Percentiles rank a stretch among this genome's conserved stretches.
phyloP scores from a whole-genome alignment of 305 asterid genomes.

The Solanum hybrid region DNA sequence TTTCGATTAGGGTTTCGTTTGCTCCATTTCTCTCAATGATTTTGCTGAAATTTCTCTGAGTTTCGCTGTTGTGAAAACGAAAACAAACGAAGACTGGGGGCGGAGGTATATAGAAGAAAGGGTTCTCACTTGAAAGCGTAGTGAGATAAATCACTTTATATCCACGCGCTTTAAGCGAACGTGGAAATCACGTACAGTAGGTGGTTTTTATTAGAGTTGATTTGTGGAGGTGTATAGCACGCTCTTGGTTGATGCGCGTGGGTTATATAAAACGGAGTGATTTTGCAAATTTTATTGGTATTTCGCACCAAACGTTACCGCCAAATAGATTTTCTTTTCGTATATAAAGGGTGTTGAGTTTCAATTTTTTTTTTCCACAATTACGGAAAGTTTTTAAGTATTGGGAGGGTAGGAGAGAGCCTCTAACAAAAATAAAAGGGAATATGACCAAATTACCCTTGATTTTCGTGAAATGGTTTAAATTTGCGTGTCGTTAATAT shows the following conservation, averaged over 20 bases:
- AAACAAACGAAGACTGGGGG: slow-evolving; percentile 25
- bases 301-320: slow-evolving; percentile 72
- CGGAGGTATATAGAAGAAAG: slow-evolving; percentile 48
- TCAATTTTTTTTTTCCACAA: background rate
- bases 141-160: background rate
- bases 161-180: slow-evolving; percentile 22
- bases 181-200: slow-evolving; percentile 1
- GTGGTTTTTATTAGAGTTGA: slow-evolving; percentile 4
- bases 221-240: background rate
- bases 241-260: slow-evolving; percentile 17
- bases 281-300: slow-evolving; percentile 24
- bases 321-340: slow-evolving; percentile 34
- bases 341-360: background rate
- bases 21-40: background rate
- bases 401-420: background rate
- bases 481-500: background rate
- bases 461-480: background rate
- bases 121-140: slow-evolving; percentile 5
- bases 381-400: background rate
- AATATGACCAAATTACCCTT: background rate
- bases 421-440: background rate
- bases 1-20: background rate
- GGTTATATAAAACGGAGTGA: background rate
- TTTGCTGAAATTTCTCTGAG: background rate
- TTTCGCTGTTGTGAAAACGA: slow-evolving; percentile 20